Evolutionary conservation across 805 yeast species (phyloP).

Genomic region (Nematodospora valgi): DNA sequence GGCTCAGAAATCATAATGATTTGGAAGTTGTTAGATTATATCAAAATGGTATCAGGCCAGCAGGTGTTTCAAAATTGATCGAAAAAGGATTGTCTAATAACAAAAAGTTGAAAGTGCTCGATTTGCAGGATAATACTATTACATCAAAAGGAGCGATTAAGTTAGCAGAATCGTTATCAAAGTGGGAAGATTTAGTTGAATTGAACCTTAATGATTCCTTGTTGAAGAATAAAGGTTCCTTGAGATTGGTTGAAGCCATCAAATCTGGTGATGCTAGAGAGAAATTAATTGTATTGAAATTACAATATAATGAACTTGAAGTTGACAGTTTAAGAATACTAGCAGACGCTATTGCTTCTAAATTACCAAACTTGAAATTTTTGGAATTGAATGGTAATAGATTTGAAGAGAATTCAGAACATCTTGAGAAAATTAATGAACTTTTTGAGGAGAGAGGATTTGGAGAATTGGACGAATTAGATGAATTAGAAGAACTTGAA

Average conservation of each 20-base stretch:
- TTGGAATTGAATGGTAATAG: slow-evolving; percentile 93
- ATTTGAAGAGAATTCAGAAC: slow-evolving; percentile 82
- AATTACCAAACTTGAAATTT: slow-evolving; percentile 56
- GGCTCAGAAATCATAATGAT: slow-evolving; percentile 74
- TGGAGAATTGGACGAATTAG: slow-evolving; percentile 89
- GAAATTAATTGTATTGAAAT: slow-evolving; percentile 55
- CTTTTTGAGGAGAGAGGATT: slow-evolving; percentile 68
- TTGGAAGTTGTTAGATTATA: slow-evolving; percentile 75
- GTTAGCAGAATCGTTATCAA: slow-evolving; percentile 40
- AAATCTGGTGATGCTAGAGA: slow-evolving; percentile 28
- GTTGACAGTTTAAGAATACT: slow-evolving; percentile 60
- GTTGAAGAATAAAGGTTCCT: slow-evolving; percentile 74
- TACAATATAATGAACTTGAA: slow-evolving; percentile 88
- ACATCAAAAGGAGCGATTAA: slow-evolving; percentile 66
- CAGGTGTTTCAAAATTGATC: slow-evolving; percentile 76
- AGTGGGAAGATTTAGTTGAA: slow-evolving; percentile 71
- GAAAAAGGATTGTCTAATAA: slow-evolving; percentile 66
- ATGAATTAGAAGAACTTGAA: slow-evolving; percentile 85
- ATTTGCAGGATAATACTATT: slow-evolving; percentile 93
- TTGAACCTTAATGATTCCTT: slow-evolving; percentile 87
- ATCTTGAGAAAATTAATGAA: slow-evolving; percentile 55
- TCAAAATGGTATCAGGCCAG: slow-evolving; percentile 97
- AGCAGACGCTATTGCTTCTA: slow-evolving; percentile 47
- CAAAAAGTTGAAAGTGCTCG: slow-evolving; percentile 61
- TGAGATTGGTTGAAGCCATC: slow-evolving; percentile 49